Conservation (phyloP, 2,329 filamentous ascomycete species). For the Fonsecaea multimorphosa region DNA sequence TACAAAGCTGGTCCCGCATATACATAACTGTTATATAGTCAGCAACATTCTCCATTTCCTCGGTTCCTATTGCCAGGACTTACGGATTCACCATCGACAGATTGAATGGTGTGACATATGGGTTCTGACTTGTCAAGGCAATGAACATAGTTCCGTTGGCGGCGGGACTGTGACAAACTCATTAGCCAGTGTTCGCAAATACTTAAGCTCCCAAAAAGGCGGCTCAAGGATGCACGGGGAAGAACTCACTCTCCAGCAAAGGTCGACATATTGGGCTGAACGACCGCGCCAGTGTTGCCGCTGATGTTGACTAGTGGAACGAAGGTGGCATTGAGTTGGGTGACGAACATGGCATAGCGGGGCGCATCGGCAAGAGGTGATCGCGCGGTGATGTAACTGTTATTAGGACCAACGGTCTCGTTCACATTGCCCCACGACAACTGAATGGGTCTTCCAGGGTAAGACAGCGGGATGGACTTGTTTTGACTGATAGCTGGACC, state of each 20-base stretch:
- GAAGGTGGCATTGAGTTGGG: constrained; percentile 77
- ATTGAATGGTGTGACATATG: constrained; percentile 78
- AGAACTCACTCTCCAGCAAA: constrained; percentile 62
- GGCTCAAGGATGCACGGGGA: not conserved
- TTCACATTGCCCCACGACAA: constrained; percentile 76
- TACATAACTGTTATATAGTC: constrained; percentile 56
- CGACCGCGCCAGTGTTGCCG: constrained; percentile 66
- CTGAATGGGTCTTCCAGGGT: constrained; percentile 73
- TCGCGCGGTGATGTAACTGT: constrained; percentile 73
- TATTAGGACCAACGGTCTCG: constrained; percentile 74
- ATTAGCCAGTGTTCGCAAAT: not conserved
- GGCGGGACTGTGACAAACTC: constrained; percentile 51
- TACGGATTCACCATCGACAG: constrained; percentile 72
- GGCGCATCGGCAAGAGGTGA: constrained; percentile 63
- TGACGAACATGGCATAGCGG: constrained; percentile 75
- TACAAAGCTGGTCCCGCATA: constrained; percentile 74
- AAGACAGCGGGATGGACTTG: constrained; percentile 72
- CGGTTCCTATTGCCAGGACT: not conserved
- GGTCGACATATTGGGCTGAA: constrained; percentile 73
- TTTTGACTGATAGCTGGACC: constrained; percentile 70
- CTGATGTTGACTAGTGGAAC: constrained; percentile 63
- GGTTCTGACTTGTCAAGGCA: constrained; percentile 71
- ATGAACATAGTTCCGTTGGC: constrained; percentile 82
- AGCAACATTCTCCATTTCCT: not conserved
- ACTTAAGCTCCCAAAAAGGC: not conserved